Conservation (phyloP, 768 basidiomycete species). For the Mrakia gelida region DNA sequence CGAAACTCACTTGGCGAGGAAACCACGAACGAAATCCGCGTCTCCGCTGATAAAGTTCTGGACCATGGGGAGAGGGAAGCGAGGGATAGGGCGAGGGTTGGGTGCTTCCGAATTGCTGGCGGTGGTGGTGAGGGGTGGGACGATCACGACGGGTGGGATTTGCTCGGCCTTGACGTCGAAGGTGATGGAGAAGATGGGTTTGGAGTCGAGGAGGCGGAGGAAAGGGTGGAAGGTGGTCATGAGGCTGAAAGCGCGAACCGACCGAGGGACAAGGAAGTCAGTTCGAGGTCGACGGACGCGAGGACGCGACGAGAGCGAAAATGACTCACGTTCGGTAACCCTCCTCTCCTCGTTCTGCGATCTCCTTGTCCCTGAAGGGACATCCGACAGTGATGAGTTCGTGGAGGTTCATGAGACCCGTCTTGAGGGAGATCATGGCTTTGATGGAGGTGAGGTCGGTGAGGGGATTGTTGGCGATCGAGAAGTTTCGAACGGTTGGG, state of each 20-base stretch:
- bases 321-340: constrained; percentile 29
- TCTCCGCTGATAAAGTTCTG: constrained; percentile 29
- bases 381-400: constrained; percentile 26
- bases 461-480: constrained; percentile 30
- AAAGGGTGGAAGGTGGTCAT: constrained; percentile 29
- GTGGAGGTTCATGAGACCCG: constrained; percentile 21
- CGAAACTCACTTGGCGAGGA: constrained; percentile 46
- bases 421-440: constrained; percentile 28
- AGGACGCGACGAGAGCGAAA: neutral
- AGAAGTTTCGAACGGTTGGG: constrained; percentile 28
- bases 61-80: constrained; percentile 25
- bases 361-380: constrained; percentile 28
- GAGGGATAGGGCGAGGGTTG: constrained; percentile 14
- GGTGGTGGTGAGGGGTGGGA: constrained; percentile 5
- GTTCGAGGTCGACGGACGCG: neutral
- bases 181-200: constrained; percentile 31
- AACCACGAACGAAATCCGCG: constrained; percentile 68
- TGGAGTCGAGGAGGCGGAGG: constrained; percentile 29
- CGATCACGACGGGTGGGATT: neutral
- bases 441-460: constrained; percentile 20
- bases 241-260: neutral
- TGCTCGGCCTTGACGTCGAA: constrained; percentile 27
- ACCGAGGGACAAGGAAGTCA: neutral
- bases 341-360: constrained; percentile 23
- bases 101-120: constrained; percentile 17